These are phyloP conservation scores for Kappamyces sp. DNA, from an alignment of 192 early-diverging fungal genomes.

Conservation along the genomic window DNA sequence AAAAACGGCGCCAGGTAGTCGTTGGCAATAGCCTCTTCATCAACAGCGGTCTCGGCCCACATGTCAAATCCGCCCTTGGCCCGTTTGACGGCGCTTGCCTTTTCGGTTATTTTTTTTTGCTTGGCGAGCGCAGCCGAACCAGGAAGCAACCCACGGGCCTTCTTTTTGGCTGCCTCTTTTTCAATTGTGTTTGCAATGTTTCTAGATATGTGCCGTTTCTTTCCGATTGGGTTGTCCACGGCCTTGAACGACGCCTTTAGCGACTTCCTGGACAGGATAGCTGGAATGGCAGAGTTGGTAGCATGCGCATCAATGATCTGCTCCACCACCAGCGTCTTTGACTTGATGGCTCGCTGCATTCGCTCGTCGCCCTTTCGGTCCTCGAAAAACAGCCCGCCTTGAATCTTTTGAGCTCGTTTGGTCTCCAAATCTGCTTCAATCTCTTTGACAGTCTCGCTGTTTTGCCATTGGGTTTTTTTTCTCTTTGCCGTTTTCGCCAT, in stretches of 20 bases:
- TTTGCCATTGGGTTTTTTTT: too few relatives aligned
- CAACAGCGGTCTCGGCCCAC: constrained; percentile 39
- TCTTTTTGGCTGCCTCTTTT: constrained; percentile 38
- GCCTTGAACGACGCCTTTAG: constrained; percentile 28
- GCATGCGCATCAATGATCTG: constrained; percentile 73
- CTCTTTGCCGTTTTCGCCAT: too few relatives aligned
- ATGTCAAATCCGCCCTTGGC: constrained; percentile 52
- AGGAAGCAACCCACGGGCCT: constrained; percentile 13
- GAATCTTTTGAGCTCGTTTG: constrained; percentile 7
- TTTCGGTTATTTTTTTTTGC: constrained; percentile 16
- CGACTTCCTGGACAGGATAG: constrained; percentile 15
- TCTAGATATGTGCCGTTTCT: constrained; percentile 41
- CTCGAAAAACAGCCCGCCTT: constrained; percentile 52
- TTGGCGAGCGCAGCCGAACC: constrained; percentile 20
- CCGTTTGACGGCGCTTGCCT: constrained; percentile 29
- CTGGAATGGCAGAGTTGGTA: constrained; percentile 63
- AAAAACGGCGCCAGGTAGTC: constrained; percentile 42
- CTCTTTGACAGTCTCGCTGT: constrained; percentile 1
- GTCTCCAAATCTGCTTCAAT: constrained; percentile 11
- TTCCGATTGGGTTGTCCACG: constrained; percentile 16
- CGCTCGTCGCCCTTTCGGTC: constrained; percentile 68
- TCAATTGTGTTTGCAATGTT: constrained; percentile 30
- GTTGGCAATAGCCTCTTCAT: constrained; percentile 17
- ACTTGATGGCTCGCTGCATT: too few relatives aligned
- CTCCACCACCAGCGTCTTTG: constrained; percentile 63